These are phyloP conservation scores for Mayamaea pseudoterrestris DNA, from an alignment of 108 stramenopile species.

Conservation along the genomic window DNA sequence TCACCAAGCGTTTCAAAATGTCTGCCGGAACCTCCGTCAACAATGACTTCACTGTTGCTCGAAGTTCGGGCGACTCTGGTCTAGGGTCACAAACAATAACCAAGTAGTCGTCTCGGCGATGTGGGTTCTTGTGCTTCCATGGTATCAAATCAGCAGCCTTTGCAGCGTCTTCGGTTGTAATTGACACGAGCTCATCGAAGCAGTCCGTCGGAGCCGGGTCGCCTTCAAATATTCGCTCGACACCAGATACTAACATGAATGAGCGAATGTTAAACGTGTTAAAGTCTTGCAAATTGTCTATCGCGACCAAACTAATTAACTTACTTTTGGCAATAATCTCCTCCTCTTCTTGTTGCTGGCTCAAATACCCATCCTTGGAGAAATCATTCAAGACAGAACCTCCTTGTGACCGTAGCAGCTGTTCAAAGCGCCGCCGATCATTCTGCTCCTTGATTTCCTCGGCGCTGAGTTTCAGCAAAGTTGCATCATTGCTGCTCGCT, in stretches of 20 bases:
- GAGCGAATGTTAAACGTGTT: neutral
- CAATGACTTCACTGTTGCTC: conserved; percentile 30
- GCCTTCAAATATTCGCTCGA: conserved; percentile 60
- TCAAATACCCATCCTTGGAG: conserved; percentile 41
- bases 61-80: conserved; percentile 49
- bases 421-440: conserved; percentile 62
- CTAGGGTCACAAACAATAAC: conserved; percentile 63
- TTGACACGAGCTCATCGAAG: conserved; percentile 47
- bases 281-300: neutral
- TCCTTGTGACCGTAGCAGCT: conserved; percentile 36
- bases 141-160: conserved; percentile 40
- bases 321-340: conserved; percentile 47
- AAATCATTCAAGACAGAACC: conserved; percentile 11
- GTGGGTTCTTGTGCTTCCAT: conserved; percentile 19
- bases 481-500: neutral
- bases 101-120: conserved; percentile 29
- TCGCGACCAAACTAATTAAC: conserved; percentile 4
- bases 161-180: conserved; percentile 32
- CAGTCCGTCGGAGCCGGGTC: conserved; percentile 61
- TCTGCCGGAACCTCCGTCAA: conserved; percentile 21
- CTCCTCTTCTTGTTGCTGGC: conserved; percentile 61
- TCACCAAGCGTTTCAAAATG: conserved; percentile 26
- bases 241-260: conserved; percentile 16
- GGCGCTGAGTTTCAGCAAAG: conserved; percentile 16
- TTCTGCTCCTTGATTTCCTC: conserved; percentile 63